A percentile compares a stretch with the other conserved stretches of the same genome.
Conservation (phyloP, 2,329 filamentous ascomycete genomes). For the Fusarium transvaalense region DNA sequence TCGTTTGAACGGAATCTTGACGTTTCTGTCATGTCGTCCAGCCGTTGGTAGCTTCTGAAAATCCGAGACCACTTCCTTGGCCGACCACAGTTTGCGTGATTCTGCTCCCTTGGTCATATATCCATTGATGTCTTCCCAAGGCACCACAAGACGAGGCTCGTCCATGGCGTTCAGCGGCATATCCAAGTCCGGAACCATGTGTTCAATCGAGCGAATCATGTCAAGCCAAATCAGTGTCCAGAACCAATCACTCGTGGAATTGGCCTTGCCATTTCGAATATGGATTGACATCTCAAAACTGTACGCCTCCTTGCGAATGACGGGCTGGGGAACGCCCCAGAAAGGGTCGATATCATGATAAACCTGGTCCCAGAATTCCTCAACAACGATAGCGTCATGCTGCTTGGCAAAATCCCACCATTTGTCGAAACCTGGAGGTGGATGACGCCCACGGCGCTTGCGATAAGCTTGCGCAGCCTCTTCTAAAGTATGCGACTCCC, state of each 20-base stretch:
- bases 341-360: constrained; percentile 71
- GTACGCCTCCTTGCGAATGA: constrained; percentile 64
- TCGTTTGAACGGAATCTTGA: constrained; percentile 55
- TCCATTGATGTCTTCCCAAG: constrained; percentile 70
- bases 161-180: constrained; percentile 76
- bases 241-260: constrained; percentile 66
- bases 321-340: constrained; percentile 64
- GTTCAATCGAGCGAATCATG: constrained; percentile 65
- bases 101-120: constrained; percentile 66
- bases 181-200: constrained; percentile 74
- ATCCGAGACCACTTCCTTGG: constrained; percentile 58
- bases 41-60: constrained; percentile 60
- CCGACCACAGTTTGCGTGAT: constrained; percentile 58
- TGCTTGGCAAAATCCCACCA: constrained; percentile 70
- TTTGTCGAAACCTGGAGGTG: constrained; percentile 71
- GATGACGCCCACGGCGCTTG: constrained; percentile 69
- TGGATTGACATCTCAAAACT: constrained; percentile 73
- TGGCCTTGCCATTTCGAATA: constrained; percentile 66
- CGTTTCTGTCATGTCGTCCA: constrained; percentile 52
- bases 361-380: constrained; percentile 74
- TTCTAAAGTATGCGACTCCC: constrained; percentile 63
- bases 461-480: constrained; percentile 70
- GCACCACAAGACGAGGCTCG: constrained; percentile 72
- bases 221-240: constrained; percentile 69
- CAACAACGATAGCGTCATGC: constrained; percentile 67